phyloP scores from a whole-genome alignment of 2,329 filamentous ascomycete species.

The Drechslerella dactyloides region DNA sequence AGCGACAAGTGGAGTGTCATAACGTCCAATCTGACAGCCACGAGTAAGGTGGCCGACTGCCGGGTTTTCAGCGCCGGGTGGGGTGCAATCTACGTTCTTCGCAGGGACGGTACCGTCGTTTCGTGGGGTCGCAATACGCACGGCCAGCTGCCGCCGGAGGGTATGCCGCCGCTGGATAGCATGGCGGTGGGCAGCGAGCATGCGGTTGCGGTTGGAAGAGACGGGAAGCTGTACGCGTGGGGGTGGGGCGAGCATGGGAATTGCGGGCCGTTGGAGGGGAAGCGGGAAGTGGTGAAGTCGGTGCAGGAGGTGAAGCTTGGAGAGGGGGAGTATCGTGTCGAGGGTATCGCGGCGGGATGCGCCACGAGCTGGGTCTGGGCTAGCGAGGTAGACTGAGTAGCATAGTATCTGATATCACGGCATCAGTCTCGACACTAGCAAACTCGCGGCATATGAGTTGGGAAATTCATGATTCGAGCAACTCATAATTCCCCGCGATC shows the following conservation, averaged over 20 bases:
- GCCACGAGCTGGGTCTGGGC: conserved; percentile 80
- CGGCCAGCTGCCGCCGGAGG: conserved; percentile 74
- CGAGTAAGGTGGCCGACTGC: conserved; percentile 57
- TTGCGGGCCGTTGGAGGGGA: conserved; percentile 73
- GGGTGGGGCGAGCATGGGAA: conserved; percentile 99
- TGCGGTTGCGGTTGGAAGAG: conserved; percentile 72
- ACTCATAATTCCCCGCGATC: background rate
- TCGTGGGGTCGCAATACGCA: conserved; percentile 87
- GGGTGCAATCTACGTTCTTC: conserved; percentile 78
- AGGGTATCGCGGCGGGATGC: conserved; percentile 78
- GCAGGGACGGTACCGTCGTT: conserved; percentile 66
- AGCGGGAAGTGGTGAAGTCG: conserved; percentile 68
- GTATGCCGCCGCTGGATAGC: conserved; percentile 66
- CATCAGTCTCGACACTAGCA: no score
- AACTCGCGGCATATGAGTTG: no score
- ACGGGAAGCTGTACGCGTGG: conserved; percentile 71
- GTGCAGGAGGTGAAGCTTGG: conserved; percentile 71
- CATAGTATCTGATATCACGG: no score
- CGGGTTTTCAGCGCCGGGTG: conserved; percentile 72
- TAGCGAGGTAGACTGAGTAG: background rate
- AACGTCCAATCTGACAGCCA: conserved; percentile 9
- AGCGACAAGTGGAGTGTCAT: conserved; percentile 74
- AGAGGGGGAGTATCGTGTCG: conserved; percentile 64
- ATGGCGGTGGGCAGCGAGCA: conserved; percentile 93
- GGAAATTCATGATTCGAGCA: no score